Evolutionary conservation across 2,329 filamentous ascomycete species (phyloP), one percentile per base, ranked within the genome.

Genomic region (Coniochaeta sp.): DNA sequence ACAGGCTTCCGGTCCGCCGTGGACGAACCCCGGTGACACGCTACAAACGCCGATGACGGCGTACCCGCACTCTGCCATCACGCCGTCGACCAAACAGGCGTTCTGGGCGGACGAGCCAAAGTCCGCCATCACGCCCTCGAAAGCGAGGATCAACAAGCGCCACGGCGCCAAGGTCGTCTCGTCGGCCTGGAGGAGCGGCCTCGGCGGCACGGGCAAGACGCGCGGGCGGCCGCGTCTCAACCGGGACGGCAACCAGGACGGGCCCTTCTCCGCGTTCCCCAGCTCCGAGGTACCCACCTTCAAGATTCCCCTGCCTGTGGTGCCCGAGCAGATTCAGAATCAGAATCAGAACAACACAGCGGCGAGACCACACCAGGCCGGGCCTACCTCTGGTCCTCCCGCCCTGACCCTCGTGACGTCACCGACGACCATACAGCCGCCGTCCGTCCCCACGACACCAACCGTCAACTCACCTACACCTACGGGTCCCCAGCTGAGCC

Each of bases 111-210:
- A 84, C n/a, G 88, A 91, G 63, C 89, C 90, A 10, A 86, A 81
- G 56, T 92, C 91, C 0, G 89, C 90, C 3, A 79, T 90, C n/a
- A 89, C 88, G 4, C 86, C 88, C 1, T 85, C 82, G 58, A 87
- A 80, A 63, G 73, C 75, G 2, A 79, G 82, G 61, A 73, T 71
- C 0, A 71, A 82, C 59, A 80, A 88, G 59, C 84, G 90, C 4
- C 89, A 96, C 70, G 92, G 92, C 0, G 89, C 91, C 0, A 85
- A 85, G 68, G 91, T 90, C 7, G 91, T 96, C 0, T 96, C 92
- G 0, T 96, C 92, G 10, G 93, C 93, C 0, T 97, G 93, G 93
- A 86, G 89, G 59, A 85, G 85, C 63, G 84, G 82, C 61, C 78
- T 81, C 42, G 79, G 85, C 14, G 76, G 83, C 1, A 84, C 81